Evolutionary conservation across 2,329 filamentous ascomycete species (phyloP).

Genomic region (Xylaria polymorpha): DNA sequence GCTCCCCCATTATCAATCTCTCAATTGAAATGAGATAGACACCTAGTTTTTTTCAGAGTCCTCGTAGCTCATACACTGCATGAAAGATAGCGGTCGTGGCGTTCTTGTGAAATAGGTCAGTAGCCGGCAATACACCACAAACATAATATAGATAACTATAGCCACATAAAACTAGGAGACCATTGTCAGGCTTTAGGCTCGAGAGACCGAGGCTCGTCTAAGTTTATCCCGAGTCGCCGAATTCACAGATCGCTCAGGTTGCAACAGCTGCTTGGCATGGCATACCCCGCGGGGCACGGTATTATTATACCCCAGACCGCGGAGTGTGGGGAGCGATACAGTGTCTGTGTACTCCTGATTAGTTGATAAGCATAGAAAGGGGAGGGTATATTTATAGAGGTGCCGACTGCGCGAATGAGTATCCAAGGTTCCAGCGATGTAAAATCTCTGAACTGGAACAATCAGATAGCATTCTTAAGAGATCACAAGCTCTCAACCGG

Average conservation of each 20-base stretch:
- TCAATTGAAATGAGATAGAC: too few relatives aligned
- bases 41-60: not conserved
- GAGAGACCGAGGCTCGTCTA: not conserved
- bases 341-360: not conserved
- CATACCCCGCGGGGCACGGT: slow-evolving; percentile 1
- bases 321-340: not conserved
- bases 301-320: not conserved
- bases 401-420: not conserved
- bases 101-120: not conserved
- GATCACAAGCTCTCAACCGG: not conserved
- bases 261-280: not conserved
- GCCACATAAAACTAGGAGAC: not conserved
- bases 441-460: not conserved
- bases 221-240: not conserved
- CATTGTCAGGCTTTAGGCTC: not conserved
- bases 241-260: not conserved
- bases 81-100: not conserved
- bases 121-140: not conserved
- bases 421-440: not conserved
- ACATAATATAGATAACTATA: not conserved
- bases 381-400: not conserved
- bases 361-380: not conserved
- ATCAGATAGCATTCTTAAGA: not conserved
- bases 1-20: not conserved
- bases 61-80: not conserved